Evolutionary conservation across 1,284 basidiomycete species (phyloP).

Genomic region (Ceratorhiza oryzae-sativae): DNA sequence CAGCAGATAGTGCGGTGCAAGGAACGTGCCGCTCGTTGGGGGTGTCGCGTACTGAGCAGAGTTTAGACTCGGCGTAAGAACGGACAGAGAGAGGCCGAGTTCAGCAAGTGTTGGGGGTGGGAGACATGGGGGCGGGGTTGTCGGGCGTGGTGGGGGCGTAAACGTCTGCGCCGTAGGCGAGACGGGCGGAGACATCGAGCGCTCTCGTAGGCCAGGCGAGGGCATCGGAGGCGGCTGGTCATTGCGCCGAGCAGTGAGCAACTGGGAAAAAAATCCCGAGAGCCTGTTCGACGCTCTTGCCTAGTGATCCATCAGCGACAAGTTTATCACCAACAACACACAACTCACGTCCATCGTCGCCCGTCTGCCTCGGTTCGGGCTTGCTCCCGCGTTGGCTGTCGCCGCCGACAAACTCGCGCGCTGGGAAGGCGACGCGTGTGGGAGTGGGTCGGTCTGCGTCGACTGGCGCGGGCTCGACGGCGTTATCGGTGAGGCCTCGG

Average conservation of each 20-base stretch:
- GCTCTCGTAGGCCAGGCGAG: background rate
- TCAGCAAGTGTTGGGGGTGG: constrained; percentile 74
- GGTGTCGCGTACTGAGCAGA: constrained; percentile 78
- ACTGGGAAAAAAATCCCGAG: constrained; percentile 33
- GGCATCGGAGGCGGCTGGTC: background rate
- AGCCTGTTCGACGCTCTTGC: constrained; percentile 22
- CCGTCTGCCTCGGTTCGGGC: background rate
- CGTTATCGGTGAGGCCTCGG: constrained; percentile 1
- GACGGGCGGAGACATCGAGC: constrained; percentile 15
- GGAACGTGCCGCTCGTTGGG: constrained; percentile 75
- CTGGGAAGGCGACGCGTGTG: constrained; percentile 20
- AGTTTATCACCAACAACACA: background rate
- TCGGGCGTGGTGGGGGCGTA: constrained; percentile 52
- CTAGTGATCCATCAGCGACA: constrained; percentile 17
- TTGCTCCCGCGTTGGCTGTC: background rate
- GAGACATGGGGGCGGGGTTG: constrained; percentile 72
- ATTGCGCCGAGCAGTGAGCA: constrained; percentile 13
- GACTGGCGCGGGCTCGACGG: constrained; percentile 14
- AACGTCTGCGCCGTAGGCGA: constrained; percentile 46
- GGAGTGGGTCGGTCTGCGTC: constrained; percentile 34
- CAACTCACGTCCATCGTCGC: constrained; percentile 36
- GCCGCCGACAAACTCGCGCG: constrained; percentile 14
- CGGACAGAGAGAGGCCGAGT: constrained; percentile 71
- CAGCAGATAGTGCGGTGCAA: constrained; percentile 78
- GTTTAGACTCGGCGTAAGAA: constrained; percentile 68